These are phyloP conservation scores for Aspergillus sclerotiicarbonarius DNA, from an alignment of 495 filamentous ascomycete species.

Conservation along the genomic window DNA sequence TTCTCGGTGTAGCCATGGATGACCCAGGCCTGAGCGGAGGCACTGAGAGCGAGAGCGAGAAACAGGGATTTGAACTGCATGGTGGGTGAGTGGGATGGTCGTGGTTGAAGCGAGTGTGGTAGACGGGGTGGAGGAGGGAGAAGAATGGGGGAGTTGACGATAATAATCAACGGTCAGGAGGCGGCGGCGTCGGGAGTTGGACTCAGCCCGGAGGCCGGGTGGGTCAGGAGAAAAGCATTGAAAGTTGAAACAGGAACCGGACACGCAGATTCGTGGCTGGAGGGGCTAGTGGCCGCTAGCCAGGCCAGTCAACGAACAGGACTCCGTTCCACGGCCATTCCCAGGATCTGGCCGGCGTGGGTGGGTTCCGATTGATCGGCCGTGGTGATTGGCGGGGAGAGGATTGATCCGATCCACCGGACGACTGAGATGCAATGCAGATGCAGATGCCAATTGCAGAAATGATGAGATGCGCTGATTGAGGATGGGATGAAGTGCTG, in stretches of 20 bases:
- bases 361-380: no score
- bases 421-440: no score
- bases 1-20: slow-evolving; percentile 2
- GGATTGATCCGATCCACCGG: no score
- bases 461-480: no score
- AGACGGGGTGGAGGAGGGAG: background rate
- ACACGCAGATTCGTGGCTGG: background rate
- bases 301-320: no score
- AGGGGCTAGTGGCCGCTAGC: background rate
- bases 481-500: no score
- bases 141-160: background rate
- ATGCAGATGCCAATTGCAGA: no score
- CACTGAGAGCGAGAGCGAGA: background rate
- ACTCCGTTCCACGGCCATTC: no score
- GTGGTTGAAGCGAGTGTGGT: background rate
- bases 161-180: background rate
- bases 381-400: no score
- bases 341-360: no score
- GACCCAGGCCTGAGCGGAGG: background rate
- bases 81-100: background rate
- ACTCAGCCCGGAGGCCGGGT: background rate
- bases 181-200: background rate
- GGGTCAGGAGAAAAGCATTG: background rate
- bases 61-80: slow-evolving; percentile 5
- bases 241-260: background rate